phyloP scores from a whole-genome alignment of 495 filamentous ascomycete species.

The Neurospora sp. region DNA sequence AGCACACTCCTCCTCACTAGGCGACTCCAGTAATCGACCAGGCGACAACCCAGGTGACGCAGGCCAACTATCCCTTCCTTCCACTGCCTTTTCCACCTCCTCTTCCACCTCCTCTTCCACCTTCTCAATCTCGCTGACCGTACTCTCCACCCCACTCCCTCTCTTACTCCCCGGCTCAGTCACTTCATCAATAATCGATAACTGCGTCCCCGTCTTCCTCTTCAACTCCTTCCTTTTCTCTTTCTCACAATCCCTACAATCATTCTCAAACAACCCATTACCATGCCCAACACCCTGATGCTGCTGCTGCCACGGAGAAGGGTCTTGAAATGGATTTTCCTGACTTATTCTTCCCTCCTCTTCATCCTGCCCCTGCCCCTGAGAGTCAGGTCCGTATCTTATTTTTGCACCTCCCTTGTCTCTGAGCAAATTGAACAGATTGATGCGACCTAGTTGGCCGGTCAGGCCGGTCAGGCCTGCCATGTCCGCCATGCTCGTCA shows the following conservation, averaged over 20 bases:
- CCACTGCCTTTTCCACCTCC: not conserved
- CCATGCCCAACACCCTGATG: not conserved
- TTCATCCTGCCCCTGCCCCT: not conserved
- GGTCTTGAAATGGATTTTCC: not conserved
- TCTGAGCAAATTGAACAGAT: too few relatives aligned
- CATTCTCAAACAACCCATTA: not conserved
- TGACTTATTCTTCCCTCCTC: not conserved
- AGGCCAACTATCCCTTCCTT: too few relatives aligned
- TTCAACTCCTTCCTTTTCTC: not conserved
- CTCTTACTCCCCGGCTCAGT: not conserved
- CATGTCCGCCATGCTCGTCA: too few relatives aligned
- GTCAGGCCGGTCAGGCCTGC: too few relatives aligned
- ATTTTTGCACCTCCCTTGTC: too few relatives aligned
- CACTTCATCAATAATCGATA: not conserved
- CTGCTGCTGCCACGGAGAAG: not conserved
- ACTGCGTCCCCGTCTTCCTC: not conserved
- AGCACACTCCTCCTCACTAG: too few relatives aligned
- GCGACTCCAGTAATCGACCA: too few relatives aligned
- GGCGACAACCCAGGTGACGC: too few relatives aligned
- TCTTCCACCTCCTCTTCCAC: not conserved
- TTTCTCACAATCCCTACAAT: not conserved
- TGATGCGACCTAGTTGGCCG: too few relatives aligned
- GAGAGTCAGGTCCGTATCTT: not conserved
- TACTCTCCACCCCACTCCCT: not conserved
- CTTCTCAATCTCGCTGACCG: too few relatives aligned